These are phyloP conservation scores for Arthrobotrys megalospora DNA, from an alignment of 2,329 filamentous ascomycete species.

Conservation along the genomic window DNA sequence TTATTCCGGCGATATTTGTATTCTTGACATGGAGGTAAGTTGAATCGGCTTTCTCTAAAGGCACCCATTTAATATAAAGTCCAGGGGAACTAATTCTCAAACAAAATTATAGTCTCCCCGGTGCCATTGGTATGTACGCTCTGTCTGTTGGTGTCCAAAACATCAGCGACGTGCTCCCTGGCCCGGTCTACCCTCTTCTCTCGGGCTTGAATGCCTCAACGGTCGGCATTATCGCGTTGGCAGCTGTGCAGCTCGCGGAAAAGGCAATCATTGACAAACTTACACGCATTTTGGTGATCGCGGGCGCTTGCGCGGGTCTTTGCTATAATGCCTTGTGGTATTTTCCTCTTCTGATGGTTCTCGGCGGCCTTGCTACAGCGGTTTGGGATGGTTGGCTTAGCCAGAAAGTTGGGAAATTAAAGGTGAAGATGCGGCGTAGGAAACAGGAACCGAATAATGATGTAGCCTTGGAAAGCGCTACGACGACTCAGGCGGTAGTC, in stretches of 20 bases:
- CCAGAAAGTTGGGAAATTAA: conserved; percentile 66
- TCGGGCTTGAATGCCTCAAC: conserved; percentile 81
- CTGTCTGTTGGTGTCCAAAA: conserved; percentile 77
- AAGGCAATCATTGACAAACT: conserved; percentile 78
- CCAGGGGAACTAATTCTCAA: background rate
- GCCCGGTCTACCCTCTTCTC: conserved; percentile 77
- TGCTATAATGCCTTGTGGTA: conserved; percentile 83
- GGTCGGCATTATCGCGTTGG: conserved; percentile 79
- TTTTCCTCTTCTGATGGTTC: conserved; percentile 76
- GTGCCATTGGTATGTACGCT: conserved; percentile 79
- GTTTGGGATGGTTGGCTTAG: conserved; percentile 74
- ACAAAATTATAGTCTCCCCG: conserved; percentile 73
- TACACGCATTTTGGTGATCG: conserved; percentile 76
- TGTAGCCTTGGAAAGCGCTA: background rate
- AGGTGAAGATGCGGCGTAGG: conserved; percentile 39
- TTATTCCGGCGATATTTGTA: conserved; percentile 73
- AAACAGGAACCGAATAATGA: background rate
- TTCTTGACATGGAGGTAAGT: conserved; percentile 77
- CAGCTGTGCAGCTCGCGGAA: conserved; percentile 77
- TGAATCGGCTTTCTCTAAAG: background rate
- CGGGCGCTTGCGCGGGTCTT: conserved; percentile 76
- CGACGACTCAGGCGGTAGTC: background rate
- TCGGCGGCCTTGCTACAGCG: conserved; percentile 72
- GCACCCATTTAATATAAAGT: background rate
- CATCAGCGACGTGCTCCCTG: conserved; percentile 74